Conservation (phyloP, 129 eudicot genomes). For the Logfia minima region DNA sequence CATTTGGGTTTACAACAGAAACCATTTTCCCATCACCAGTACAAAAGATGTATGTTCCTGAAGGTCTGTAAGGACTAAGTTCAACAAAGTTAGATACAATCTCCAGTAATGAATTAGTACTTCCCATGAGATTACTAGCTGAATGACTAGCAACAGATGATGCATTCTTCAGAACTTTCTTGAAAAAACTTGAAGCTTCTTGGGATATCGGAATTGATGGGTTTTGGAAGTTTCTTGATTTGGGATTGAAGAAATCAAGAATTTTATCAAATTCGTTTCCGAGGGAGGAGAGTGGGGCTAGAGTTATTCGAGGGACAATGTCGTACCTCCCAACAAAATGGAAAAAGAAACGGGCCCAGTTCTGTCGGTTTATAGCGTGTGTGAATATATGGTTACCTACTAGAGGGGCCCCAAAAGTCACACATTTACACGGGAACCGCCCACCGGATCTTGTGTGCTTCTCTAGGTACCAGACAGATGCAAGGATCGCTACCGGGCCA, state of each 20-base stretch:
- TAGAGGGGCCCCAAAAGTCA: constrained; percentile 82
- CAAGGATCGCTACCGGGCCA: constrained; percentile 69
- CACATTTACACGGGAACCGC: constrained; percentile 32
- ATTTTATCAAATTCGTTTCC: constrained; percentile 36
- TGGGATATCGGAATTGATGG: constrained; percentile 19
- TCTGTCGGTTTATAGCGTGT: constrained; percentile 73
- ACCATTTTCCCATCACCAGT: constrained; percentile 57
- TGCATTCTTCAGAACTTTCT: constrained; percentile 54
- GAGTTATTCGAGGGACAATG: constrained; percentile 73
- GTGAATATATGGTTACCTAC: constrained; percentile 55
- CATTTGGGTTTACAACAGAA: constrained; percentile 54
- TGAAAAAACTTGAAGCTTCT: constrained; percentile 47
- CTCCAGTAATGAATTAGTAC: constrained; percentile 64
- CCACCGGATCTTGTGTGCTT: constrained; percentile 37
- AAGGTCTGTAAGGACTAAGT: constrained; percentile 92
- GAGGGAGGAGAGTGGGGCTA: constrained; percentile 59
- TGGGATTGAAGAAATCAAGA: constrained; percentile 54
- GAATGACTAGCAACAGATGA: constrained; percentile 61
- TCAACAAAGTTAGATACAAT: constrained; percentile 55
- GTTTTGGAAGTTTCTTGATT: constrained; percentile 39
- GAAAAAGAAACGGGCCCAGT: constrained; percentile 62
- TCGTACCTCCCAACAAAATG: constrained; percentile 69
- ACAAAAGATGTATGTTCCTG: constrained; percentile 67
- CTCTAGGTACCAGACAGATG: constrained; percentile 81
- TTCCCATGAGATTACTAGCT: constrained; percentile 70